Base-by-base conservation (phyloP, 1,139 yeast genomes). In the Blastobotrys buckinghamii region DNA sequence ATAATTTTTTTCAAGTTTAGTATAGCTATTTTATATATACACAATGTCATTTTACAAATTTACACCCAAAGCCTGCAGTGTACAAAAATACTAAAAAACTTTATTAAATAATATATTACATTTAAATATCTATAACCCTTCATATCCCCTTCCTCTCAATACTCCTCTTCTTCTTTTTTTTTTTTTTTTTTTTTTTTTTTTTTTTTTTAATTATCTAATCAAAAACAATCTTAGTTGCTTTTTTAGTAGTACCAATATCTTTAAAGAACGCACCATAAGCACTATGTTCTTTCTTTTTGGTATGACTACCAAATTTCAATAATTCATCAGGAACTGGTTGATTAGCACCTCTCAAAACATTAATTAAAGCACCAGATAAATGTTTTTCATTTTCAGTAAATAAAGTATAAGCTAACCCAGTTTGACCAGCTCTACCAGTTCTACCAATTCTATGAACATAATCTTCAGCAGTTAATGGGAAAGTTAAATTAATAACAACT, bases 321-420 rank as follows among this genome's bases (percentile, higher is more conserved):
- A 92, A 75, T 53, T 89, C 98, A 49, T 88, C 97, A n/a, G 99
- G 99, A 49, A 92, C 97, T 1, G 84, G 83, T 71, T 92, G 98
- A 68, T 84, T 81, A 32, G 97, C 98, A 55, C 95, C 96, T 58
- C 95, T 78, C 59, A 92, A 74, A 44, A 92, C 89, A 65, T 92
- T 92, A 71, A 87, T 84, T 59, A 92, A 74, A 2, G 96, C 97
- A 54, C 99, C 99, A 55, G 96, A 85, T 49, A 94, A 76, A 66
- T 92, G 98, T 69, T 92, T 92, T 66, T 92, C 98, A 61, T 90
- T 95, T 59, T 90, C 97, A 8, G 99, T 94, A 72, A 92, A 92
- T 49, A 92, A 74, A 1, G 98, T 92, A 64, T 90, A 95, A 17
- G 99, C 96, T 55, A 81, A 79, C 63, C 99, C 99, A 1, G 89